These are phyloP conservation scores for Aristolochia fimbriata DNA, from an alignment of 164 flowering plant species.

Conservation along the genomic window DNA sequence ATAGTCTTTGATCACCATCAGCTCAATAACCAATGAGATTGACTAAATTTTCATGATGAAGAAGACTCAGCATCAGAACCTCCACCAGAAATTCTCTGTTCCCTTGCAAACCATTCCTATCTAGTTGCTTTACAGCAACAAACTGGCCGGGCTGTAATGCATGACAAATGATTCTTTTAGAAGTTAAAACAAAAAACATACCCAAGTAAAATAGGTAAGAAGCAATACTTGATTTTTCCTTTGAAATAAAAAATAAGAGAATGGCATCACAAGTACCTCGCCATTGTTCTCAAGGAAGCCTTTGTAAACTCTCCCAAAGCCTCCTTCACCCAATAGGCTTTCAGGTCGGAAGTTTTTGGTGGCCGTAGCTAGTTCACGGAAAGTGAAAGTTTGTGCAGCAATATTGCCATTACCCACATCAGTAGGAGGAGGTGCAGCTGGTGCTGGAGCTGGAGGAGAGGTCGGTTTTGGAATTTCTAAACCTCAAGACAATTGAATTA, in stretches of 20 bases:
- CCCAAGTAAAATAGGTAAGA: not conserved
- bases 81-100: slow-evolving; percentile 73
- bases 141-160: slow-evolving; percentile 19
- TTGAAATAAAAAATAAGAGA: not conserved
- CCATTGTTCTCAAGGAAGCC: slow-evolving; percentile 19
- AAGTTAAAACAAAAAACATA: not conserved
- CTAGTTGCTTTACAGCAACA: slow-evolving; percentile 74
- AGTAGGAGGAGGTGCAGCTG: slow-evolving; percentile 7
- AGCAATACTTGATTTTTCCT: not conserved
- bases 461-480: slow-evolving; percentile 24
- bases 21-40: slow-evolving; percentile 34
- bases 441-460: not conserved
- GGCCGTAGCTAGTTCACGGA: slow-evolving; percentile 29
- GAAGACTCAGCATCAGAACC: slow-evolving; percentile 64
- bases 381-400: slow-evolving; percentile 22
- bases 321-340: slow-evolving; percentile 26
- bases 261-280: slow-evolving; percentile 13
- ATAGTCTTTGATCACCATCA: slow-evolving; percentile 33
- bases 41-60: slow-evolving; percentile 51
- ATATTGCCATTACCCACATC: slow-evolving; percentile 28
- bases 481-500: slow-evolving; percentile 2
- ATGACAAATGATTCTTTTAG: not conserved
- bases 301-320: slow-evolving; percentile 31
- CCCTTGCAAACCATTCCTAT: slow-evolving; percentile 73
- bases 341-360: slow-evolving; percentile 24